Evolutionary conservation across 306 rosid species (phyloP).

Genomic region (Cicer arietinum): DNA sequence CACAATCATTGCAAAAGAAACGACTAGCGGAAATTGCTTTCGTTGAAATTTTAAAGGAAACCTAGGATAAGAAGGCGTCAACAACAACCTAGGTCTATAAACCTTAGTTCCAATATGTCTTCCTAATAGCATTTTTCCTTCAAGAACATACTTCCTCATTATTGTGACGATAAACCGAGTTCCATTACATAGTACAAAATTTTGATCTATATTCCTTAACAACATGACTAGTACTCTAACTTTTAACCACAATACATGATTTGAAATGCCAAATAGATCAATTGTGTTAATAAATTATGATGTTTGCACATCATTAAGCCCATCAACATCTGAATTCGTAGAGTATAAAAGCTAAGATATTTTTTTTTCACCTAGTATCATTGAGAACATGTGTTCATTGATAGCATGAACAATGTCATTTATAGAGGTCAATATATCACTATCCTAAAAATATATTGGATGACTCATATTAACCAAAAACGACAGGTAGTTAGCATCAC

Average conservation of each 20-base stretch:
- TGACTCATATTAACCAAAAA: background rate
- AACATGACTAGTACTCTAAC: too few species aligned
- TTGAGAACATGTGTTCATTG: background rate
- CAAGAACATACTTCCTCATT: background rate
- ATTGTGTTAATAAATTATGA: too few species aligned
- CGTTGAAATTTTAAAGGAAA: background rate
- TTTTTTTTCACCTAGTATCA: background rate
- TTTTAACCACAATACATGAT: too few species aligned
- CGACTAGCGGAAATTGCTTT: background rate
- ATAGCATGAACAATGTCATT: background rate
- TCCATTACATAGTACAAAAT: background rate
- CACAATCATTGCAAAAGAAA: background rate
- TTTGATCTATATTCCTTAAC: background rate
- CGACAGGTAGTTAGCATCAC: background rate
- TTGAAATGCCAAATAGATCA: too few species aligned
- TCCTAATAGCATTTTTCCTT: background rate
- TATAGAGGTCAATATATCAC: background rate
- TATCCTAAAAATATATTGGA: background rate
- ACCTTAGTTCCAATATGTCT: background rate
- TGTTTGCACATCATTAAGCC: background rate
- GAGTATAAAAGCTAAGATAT: background rate
- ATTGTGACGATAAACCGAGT: background rate
- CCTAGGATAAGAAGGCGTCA: too few species aligned
- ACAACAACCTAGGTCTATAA: too few species aligned
- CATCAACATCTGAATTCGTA: background rate